Base-by-base conservation (phyloP, 139 green algal species). In the Chlorokybus atmophyticus region DNA sequence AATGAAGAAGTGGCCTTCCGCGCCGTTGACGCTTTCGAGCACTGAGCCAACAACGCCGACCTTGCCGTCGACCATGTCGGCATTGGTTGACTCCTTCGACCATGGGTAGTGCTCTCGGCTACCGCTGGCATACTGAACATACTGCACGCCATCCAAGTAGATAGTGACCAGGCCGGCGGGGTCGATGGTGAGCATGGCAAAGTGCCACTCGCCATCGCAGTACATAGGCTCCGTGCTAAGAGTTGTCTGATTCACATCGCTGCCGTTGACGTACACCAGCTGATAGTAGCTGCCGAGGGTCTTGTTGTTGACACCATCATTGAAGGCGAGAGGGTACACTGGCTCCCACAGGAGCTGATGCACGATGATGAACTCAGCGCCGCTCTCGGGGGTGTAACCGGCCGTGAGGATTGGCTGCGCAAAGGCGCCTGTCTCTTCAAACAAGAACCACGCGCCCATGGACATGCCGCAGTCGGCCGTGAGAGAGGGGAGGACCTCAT, bases 361-460 rank as follows among this genome's bases (percentile, higher is more conserved):
- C n/a, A 62, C n/a, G n/a, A n/a, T n/a, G n/a, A n/a, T n/a, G n/a
- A n/a, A n/a, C n/a, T n/a, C n/a, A n/a, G n/a, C n/a, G n/a, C n/a
- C n/a, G n/a, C n/a, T n/a, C n/a, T n/a, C n/a, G n/a, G n/a, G n/a
- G n/a, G n/a, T n/a, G n/a, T n/a, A n/a, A n/a, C n/a, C n/a, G n/a
- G n/a, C n/a, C n/a, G n/a, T n/a, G n/a, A n/a, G n/a, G n/a, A n/a
- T n/a, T n/a, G n/a, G n/a, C n/a, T n/a, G n/a, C n/a, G n/a, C n/a
- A n/a, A n/a, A n/a, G n/a, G n/a, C n/a, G n/a, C n/a, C n/a, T n/a
- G n/a, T n/a, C n/a, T n/a, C n/a, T n/a, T n/a, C n/a, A n/a, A n/a
- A n/a, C n/a, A n/a, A n/a, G n/a, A 68, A 68, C 60, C 60, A 68
- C 10, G 17, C 7, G 32, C 50, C 51, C 7, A 68, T 54, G 51